These are phyloP conservation scores for Pontederia paniculata DNA, from an alignment of 176 grass and related monocot genomes.

Conservation along the genomic window DNA sequence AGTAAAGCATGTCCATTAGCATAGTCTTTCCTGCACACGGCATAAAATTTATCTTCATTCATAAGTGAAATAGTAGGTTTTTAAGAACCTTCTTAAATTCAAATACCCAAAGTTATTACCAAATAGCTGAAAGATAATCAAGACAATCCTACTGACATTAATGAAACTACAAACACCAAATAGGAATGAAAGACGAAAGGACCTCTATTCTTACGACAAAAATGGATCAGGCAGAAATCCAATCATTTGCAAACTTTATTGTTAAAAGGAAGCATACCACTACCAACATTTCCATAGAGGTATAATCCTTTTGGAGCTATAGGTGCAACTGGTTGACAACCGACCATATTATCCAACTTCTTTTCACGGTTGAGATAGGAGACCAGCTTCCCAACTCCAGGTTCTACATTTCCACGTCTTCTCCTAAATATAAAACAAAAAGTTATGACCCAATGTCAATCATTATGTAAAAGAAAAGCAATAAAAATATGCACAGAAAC, in stretches of 20 bases:
- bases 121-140: no score
- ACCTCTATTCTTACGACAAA: background rate
- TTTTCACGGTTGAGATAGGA: slow-evolving; percentile 86
- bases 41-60: background rate
- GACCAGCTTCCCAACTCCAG: slow-evolving; percentile 92
- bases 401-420: slow-evolving; percentile 46
- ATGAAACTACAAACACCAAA: no score
- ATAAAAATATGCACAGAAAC: background rate
- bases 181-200: no score
- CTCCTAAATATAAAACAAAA: slow-evolving; percentile 40
- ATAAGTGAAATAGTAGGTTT: no score
- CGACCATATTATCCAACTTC: slow-evolving; percentile 63
- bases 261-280: slow-evolving; percentile 37
- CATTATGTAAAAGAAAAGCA: background rate
- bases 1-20: slow-evolving; percentile 98
- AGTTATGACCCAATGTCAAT: background rate
- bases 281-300: slow-evolving; percentile 87
- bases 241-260: background rate
- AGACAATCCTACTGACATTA: no score
- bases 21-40: slow-evolving; percentile 69
- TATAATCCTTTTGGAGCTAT: slow-evolving; percentile 78
- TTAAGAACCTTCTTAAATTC: no score
- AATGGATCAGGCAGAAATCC: background rate
- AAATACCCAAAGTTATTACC: no score
- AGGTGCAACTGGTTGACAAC: slow-evolving; percentile 53